phyloP scores from a whole-genome alignment of 768 basidiomycete species.

The Suillus discolor region DNA sequence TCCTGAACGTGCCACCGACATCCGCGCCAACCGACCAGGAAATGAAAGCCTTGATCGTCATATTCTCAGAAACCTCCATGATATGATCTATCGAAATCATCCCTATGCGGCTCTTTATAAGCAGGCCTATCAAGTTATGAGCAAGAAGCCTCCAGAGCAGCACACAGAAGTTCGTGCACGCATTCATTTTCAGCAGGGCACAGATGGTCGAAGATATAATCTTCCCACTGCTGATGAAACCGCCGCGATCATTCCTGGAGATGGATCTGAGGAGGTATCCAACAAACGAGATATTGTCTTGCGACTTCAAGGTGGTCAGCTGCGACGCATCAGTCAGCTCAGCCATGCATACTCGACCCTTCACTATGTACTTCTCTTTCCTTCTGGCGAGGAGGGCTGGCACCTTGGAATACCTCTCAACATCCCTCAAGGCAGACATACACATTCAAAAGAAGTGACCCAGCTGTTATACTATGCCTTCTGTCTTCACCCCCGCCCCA shows the following conservation, averaged over 20 bases:
- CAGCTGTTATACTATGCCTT: too few relatives aligned
- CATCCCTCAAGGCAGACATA: too few relatives aligned
- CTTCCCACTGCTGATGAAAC: constrained; percentile 45
- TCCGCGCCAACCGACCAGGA: constrained; percentile 11
- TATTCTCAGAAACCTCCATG: constrained; percentile 29
- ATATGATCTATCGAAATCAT: constrained; percentile 21
- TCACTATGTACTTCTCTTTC: too few relatives aligned
- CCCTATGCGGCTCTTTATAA: constrained; percentile 33
- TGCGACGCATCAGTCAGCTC: constrained; percentile 34
- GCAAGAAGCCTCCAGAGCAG: constrained; percentile 18
- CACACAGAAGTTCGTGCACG: constrained; percentile 15
- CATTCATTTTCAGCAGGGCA: constrained; percentile 10
- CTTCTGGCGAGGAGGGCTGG: too few relatives aligned
- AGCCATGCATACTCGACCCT: constrained; percentile 37
- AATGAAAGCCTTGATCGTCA: constrained; percentile 26
- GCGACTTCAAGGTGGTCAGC: constrained; percentile 15
- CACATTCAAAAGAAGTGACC: too few relatives aligned
- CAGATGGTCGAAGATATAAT: constrained; percentile 44
- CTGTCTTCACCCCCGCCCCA: constrained; percentile 29
- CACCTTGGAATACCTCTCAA: too few relatives aligned
- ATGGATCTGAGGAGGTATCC: constrained; percentile 18
- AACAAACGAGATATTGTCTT: constrained; percentile 39
- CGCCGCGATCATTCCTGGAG: constrained; percentile 36
- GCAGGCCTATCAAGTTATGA: constrained; percentile 36
- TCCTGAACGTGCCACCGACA: constrained; percentile 33